Conservation (phyloP, 2,329 filamentous ascomycete genomes). For the Sporothrix brasiliensis region DNA sequence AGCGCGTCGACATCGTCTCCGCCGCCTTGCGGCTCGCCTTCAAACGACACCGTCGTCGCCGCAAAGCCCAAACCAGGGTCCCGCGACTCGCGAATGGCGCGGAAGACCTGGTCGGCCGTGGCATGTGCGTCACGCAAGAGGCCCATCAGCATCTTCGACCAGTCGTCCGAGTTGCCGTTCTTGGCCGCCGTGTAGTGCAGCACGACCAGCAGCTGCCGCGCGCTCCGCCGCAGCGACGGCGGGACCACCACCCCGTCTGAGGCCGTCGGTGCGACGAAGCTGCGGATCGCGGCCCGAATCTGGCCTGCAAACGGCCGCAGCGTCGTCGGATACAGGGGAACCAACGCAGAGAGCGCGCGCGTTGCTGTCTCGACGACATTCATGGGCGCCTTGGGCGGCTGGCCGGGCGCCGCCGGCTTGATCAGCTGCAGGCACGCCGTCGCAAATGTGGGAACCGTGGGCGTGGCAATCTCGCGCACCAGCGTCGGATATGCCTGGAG, state of each 20-base stretch:
- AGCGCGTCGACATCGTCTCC: conserved; percentile 54
- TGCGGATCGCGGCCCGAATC: conserved; percentile 62
- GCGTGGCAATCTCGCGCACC: conserved; percentile 84
- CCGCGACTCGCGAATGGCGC: conserved; percentile 80
- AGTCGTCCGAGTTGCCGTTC: conserved; percentile 74
- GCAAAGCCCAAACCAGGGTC: conserved; percentile 63
- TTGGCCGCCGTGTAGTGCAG: conserved; percentile 82
- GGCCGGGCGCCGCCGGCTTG: conserved; percentile 49
- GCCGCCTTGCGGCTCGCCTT: conserved; percentile 54
- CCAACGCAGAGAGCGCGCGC: conserved; percentile 69
- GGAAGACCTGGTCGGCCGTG: conserved; percentile 75
- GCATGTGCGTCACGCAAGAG: conserved; percentile 67
- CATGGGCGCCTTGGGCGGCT: conserved; percentile 47
- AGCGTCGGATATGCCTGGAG: conserved; percentile 82
- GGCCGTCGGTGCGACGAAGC: conserved; percentile 66
- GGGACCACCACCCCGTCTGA: conserved; percentile 56
- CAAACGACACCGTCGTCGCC: conserved; percentile 47
- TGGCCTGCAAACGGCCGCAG: conserved; percentile 76
- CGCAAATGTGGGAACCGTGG: conserved; percentile 74
- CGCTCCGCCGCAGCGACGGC: conserved; percentile 56
- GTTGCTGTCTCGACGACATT: conserved; percentile 68
- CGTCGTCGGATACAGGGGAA: conserved; percentile 81
- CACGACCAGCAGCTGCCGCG: conserved; percentile 68
- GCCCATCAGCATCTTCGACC: conserved; percentile 66
- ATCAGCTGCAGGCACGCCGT: conserved; percentile 70